These are phyloP conservation scores for Myrica gale DNA, from an alignment of 306 rosid genomes.

Conservation along the genomic window DNA sequence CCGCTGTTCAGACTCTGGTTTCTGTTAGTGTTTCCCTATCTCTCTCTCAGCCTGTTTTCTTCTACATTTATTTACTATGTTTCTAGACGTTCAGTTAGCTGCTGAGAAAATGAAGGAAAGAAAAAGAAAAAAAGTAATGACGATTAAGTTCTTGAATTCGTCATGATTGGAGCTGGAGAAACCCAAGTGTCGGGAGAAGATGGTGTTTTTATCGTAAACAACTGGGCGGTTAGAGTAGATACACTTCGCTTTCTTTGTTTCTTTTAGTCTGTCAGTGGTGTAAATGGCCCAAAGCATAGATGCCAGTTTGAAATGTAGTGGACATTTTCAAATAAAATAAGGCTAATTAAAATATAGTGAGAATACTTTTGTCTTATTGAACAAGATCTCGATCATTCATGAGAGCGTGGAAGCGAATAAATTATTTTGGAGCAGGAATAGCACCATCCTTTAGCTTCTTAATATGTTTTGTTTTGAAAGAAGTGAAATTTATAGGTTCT, in stretches of 20 bases:
- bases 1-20: constrained; percentile 64
- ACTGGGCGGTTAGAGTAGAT: too few relatives aligned
- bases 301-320: background rate
- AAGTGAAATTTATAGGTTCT: background rate
- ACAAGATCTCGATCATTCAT: background rate
- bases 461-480: background rate
- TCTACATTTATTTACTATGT: background rate
- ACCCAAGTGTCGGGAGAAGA: too few relatives aligned
- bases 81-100: constrained; percentile 1
- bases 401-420: background rate
- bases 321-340: background rate
- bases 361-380: background rate
- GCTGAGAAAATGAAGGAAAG: constrained; percentile 11
- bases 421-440: background rate
- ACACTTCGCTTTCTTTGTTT: too few relatives aligned
- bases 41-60: background rate
- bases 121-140: background rate
- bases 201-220: too few relatives aligned
- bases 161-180: background rate
- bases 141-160: background rate
- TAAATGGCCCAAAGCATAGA: background rate
- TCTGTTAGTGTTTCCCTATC: constrained; percentile 52
- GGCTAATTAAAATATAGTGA: too few relatives aligned
- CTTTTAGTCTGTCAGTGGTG: background rate
- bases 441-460: background rate